Evolutionary conservation across 352 stramenopile genomes (phyloP).

Genomic region (Phytophthora palmivora): DNA sequence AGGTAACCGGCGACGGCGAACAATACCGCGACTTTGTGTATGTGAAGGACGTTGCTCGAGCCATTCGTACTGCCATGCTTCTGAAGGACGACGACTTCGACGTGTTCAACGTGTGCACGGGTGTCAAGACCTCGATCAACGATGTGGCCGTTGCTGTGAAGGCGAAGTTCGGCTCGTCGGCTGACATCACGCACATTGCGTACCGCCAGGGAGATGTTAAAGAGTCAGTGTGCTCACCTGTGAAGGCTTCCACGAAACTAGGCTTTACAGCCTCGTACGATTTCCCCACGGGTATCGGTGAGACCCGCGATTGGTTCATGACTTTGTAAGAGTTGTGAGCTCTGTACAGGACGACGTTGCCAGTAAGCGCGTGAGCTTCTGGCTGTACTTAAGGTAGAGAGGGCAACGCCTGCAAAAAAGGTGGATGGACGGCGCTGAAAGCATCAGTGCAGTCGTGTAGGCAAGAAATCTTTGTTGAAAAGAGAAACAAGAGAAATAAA

Average conservation of each 20-base stretch:
- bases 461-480: constrained; percentile 23
- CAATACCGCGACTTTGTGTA: constrained; percentile 87
- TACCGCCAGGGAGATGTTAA: constrained; percentile 80
- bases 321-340: constrained; percentile 31
- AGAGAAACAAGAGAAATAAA: no score
- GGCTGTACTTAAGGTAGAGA: constrained; percentile 27
- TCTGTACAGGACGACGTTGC: constrained; percentile 12
- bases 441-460: constrained; percentile 8
- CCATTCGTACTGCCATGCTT: constrained; percentile 82
- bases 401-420: constrained; percentile 1
- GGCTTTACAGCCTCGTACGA: constrained; percentile 69
- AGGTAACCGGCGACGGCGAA: constrained; percentile 75
- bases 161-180: constrained; percentile 66
- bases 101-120: constrained; percentile 86
- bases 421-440: no score
- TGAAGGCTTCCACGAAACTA: constrained; percentile 66
- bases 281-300: constrained; percentile 64
- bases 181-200: constrained; percentile 66
- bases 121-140: constrained; percentile 77
- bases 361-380: constrained; percentile 11
- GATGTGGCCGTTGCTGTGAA: constrained; percentile 64
- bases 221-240: constrained; percentile 73
- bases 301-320: constrained; percentile 81
- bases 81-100: constrained; percentile 69
- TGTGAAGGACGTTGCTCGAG: constrained; percentile 81